These are phyloP conservation scores for Filosporella fistucella DNA, from an alignment of 495 filamentous ascomycete species.

Conservation along the genomic window DNA sequence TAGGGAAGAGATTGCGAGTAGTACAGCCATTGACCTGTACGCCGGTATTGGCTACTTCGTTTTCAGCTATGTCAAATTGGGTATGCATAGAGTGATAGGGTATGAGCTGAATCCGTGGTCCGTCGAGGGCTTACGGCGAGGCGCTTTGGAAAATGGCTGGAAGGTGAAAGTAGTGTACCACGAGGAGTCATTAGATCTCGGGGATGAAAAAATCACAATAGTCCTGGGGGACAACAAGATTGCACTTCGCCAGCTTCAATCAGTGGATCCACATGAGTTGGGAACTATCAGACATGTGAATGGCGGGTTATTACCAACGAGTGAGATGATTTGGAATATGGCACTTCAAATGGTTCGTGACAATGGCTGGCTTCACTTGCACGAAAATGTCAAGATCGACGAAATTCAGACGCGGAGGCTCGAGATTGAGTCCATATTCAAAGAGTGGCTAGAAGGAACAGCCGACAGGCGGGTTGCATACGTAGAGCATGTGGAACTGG, in stretches of 20 bases:
- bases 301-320: conserved; percentile 72
- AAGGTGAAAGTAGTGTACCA: conserved; percentile 40
- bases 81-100: conserved; percentile 64
- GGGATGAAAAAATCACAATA: conserved; percentile 47
- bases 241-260: conserved; percentile 32
- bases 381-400: conserved; percentile 72
- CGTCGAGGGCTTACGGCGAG: conserved; percentile 72
- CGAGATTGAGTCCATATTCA: conserved; percentile 38
- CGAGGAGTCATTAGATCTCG: conserved; percentile 28
- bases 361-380: conserved; percentile 68
- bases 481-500: conserved; percentile 69
- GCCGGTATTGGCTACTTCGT: conserved; percentile 92
- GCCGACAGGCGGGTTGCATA: conserved; percentile 24
- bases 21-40: conserved; percentile 73
- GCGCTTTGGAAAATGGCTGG: conserved; percentile 67
- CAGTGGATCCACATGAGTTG: conserved; percentile 13
- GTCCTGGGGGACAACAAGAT: conserved; percentile 72
- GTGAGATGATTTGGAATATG: conserved; percentile 56
- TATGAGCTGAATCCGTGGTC: conserved; percentile 92
- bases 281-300: conserved; percentile 60
- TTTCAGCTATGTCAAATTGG: conserved; percentile 72
- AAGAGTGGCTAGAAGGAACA: conserved; percentile 24
- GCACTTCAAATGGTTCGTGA: conserved; percentile 50
- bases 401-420: conserved; percentile 53
- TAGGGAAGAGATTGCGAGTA: neutral